Conservation (phyloP, 306 rosid species). For the Abrus precatorius region DNA sequence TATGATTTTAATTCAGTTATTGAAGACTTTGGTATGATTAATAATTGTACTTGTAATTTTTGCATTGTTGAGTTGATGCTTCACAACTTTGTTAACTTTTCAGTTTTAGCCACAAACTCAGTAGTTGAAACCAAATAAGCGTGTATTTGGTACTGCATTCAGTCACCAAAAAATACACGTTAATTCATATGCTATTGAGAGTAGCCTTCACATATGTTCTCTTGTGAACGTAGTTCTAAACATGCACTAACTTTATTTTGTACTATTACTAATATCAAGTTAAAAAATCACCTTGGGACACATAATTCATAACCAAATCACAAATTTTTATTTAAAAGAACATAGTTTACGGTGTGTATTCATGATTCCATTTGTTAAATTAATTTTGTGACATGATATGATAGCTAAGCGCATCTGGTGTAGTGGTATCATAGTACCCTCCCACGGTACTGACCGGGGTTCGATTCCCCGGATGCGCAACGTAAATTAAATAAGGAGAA, state of each 20-base stretch:
- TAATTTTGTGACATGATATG: no score
- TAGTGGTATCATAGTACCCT: constrained; percentile 99
- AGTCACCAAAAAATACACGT: no score
- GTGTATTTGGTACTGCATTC: no score
- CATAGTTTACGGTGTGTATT: no score
- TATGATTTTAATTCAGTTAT: constrained; percentile 30
- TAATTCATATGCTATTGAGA: no score
- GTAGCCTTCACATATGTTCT: no score
- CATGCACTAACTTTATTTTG: neutral
- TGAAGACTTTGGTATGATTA: constrained; percentile 34
- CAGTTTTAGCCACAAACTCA: neutral
- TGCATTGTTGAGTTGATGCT: neutral
- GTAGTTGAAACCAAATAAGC: neutral
- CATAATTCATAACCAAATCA: neutral
- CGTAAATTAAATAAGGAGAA: no score
- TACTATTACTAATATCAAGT: neutral
- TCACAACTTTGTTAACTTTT: neutral
- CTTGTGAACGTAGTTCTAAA: no score
- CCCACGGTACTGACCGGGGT: constrained; percentile 99
- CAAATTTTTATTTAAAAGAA: neutral
- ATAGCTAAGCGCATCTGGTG: constrained; percentile 77
- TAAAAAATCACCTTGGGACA: neutral
- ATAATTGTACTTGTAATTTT: neutral
- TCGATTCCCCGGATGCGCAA: constrained; percentile 97
- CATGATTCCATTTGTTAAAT: no score